Base-by-base conservation (phyloP, 2,329 filamentous ascomycete species). In the Pseudocercospora eumusae region DNA sequence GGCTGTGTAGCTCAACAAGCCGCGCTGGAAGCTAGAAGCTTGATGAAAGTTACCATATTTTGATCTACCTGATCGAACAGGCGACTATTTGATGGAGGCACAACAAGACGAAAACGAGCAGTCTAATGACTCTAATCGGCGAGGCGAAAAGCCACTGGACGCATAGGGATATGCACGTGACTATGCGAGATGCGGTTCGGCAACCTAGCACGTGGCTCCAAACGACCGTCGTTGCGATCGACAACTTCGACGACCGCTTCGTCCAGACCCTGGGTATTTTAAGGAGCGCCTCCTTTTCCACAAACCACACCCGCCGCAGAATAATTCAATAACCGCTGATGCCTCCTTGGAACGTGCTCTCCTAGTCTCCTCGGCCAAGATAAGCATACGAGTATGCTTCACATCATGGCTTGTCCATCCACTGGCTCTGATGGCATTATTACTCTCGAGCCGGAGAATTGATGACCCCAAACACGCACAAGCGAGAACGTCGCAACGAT, bases 301-400 rank as follows among this genome's bases (percentile, higher is more conserved):
- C 20, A 52, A 1, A 52, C 25, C 47, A 52, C 47, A 11, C 18
- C 47, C 21, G 25, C 47, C 23, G 47, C 15, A n/a, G 8, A 3
- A 50, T 18, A n/a, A n/a, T n/a, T n/a, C n/a, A n/a, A n/a, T n/a
- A n/a, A n/a, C n/a, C 45, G 45, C 23, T 49, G 45, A 49, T 21
- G 45, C n/a, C 45, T 49, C 18, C 8, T 25, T 50, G 47, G 47
- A n/a, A 50, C 47, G 23, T 23, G 23, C 23, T 20, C 47, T n/a
- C 15, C 15, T 27, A 50, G 47, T 20, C 47, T 1, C n/a, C n/a
- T 50, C 23, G 23, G 23, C 47, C 20, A 50, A 15, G 11, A 50
- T 50, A 50, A 50, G 47, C 47, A 50, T 50, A 50, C 47, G 15
- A 25, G 2, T 11, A 50, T 50, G 47, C 47, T 50, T 50, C 47